Evolutionary conservation across 2,329 filamentous ascomycete genomes (phyloP).

Genomic region (Fulvia fulva): DNA sequence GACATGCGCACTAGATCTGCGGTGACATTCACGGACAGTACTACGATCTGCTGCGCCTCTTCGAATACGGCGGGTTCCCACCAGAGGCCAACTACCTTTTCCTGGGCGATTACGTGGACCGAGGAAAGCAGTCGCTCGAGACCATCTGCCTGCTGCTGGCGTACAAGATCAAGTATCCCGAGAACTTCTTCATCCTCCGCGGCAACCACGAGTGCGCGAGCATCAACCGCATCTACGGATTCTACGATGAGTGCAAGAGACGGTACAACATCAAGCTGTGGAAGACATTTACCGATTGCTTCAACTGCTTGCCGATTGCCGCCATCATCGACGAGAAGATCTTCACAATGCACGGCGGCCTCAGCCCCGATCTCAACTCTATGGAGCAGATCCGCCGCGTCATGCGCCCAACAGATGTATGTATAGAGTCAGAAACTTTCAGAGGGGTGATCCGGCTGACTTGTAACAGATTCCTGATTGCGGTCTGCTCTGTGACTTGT

Average conservation of each 20-base stretch:
- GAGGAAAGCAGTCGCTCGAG: constrained; percentile 98
- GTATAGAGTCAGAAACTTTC: constrained; percentile 38
- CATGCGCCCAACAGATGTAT: constrained; percentile 97
- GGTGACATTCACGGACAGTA: constrained; percentile 99
- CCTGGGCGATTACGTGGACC: constrained; percentile 96
- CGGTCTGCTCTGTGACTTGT: constrained; percentile 90
- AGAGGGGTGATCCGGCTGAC: constrained; percentile 7
- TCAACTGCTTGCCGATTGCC: constrained; percentile 97
- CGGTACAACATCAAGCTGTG: constrained; percentile 99
- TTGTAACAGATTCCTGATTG: constrained; percentile 83
- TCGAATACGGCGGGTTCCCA: constrained; percentile 97
- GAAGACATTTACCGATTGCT: constrained; percentile 99
- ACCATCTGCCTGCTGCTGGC: constrained; percentile 94
- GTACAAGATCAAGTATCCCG: constrained; percentile 99
- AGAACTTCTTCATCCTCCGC: constrained; percentile 98
- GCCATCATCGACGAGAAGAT: constrained; percentile 99
- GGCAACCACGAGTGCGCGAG: constrained; percentile 99
- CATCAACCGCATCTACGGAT: constrained; percentile 98
- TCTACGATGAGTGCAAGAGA: constrained; percentile 99
- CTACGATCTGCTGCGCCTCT: constrained; percentile 93
- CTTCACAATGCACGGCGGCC: constrained; percentile 98
- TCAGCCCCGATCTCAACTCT: constrained; percentile 95
- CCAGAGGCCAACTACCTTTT: constrained; percentile 99
- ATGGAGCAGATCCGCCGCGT: constrained; percentile 99
- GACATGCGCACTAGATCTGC: constrained; percentile 68